These are phyloP conservation scores for Lagenidium sp. DNA, from an alignment of 352 stramenopile genomes.

Conservation along the genomic window DNA sequence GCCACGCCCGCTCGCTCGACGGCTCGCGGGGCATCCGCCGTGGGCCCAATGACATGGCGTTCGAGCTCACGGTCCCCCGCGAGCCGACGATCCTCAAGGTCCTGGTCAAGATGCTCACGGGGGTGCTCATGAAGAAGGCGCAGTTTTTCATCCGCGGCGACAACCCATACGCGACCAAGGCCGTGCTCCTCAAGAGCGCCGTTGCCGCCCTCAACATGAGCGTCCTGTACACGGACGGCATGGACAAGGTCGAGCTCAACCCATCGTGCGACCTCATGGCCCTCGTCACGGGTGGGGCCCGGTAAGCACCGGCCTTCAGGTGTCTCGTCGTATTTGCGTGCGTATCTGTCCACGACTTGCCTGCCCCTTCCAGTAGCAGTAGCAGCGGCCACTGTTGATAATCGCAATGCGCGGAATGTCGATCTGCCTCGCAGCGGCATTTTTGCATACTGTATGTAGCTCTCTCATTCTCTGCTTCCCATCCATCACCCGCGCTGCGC, in stretches of 20 bases:
- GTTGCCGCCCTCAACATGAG: slow-evolving; percentile 43
- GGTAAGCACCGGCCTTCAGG: not conserved
- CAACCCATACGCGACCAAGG: slow-evolving; percentile 32
- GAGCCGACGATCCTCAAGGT: slow-evolving; percentile 11
- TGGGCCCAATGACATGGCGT: slow-evolving; percentile 33
- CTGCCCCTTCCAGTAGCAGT: too few relatives aligned
- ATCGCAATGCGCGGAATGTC: too few relatives aligned
- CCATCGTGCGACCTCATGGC: slow-evolving; percentile 9
- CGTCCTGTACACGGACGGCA: slow-evolving; percentile 46
- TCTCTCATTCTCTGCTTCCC: too few relatives aligned
- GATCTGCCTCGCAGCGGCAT: too few relatives aligned
- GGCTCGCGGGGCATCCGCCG: slow-evolving; percentile 14
- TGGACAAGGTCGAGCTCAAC: slow-evolving; percentile 21
- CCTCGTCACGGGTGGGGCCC: slow-evolving; percentile 5
- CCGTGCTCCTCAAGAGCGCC: slow-evolving; percentile 27
- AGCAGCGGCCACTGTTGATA: too few relatives aligned
- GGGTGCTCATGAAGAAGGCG: slow-evolving; percentile 20
- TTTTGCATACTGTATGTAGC: too few relatives aligned
- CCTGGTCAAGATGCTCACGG: slow-evolving; percentile 28
- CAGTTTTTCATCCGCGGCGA: slow-evolving; percentile 51
- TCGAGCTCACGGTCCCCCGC: slow-evolving; percentile 32
- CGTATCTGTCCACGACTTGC: not conserved
- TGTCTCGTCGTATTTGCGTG: not conserved
- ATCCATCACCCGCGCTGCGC: too few relatives aligned
- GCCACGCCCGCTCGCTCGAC: slow-evolving; percentile 39